Evolutionary conservation across 2,329 filamentous ascomycete genomes (phyloP).

Genomic region (Aspergillus ruber): DNA sequence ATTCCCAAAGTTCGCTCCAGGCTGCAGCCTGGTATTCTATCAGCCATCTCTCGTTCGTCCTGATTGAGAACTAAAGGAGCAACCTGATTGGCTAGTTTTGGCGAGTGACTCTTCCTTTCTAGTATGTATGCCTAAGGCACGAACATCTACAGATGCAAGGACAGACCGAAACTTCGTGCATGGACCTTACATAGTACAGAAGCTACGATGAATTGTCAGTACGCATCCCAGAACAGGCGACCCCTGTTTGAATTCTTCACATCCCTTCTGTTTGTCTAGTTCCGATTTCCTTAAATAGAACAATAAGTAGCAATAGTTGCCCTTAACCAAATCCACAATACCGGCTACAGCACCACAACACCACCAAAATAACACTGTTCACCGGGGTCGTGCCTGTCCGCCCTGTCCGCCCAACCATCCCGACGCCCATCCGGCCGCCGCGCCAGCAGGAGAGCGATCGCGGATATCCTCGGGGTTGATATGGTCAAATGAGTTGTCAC

Average conservation of each 20-base stretch:
- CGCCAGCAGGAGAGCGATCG: conserved; percentile 4
- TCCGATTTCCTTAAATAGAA: too few relatives aligned
- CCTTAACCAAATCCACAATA: conserved; percentile 18
- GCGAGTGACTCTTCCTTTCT: too few relatives aligned
- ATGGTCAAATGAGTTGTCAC: conserved; percentile 83
- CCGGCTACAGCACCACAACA: conserved; percentile 15
- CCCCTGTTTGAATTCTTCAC: not conserved
- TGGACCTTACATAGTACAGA: conserved; percentile 18
- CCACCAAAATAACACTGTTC: conserved; percentile 7
- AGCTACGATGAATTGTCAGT: conserved; percentile 10
- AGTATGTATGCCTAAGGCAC: too few relatives aligned
- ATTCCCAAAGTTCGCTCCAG: too few relatives aligned
- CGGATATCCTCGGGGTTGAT: conserved; percentile 65
- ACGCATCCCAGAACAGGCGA: conserved; percentile 6
- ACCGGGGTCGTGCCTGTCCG: conserved; percentile 17
- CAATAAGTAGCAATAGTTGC: conserved; percentile 8
- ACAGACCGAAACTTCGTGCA: conserved; percentile 1
- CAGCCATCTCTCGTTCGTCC: too few relatives aligned
- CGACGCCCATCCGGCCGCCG: conserved; percentile 19
- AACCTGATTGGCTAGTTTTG: too few relatives aligned
- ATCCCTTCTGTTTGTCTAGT: too few relatives aligned
- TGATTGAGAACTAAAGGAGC: too few relatives aligned
- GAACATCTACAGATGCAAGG: not conserved
- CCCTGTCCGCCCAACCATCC: conserved; percentile 26
- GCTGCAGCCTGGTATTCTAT: too few relatives aligned